Base-by-base conservation (phyloP, 805 yeast species). In the Tetrapisispora namnaoensis region DNA sequence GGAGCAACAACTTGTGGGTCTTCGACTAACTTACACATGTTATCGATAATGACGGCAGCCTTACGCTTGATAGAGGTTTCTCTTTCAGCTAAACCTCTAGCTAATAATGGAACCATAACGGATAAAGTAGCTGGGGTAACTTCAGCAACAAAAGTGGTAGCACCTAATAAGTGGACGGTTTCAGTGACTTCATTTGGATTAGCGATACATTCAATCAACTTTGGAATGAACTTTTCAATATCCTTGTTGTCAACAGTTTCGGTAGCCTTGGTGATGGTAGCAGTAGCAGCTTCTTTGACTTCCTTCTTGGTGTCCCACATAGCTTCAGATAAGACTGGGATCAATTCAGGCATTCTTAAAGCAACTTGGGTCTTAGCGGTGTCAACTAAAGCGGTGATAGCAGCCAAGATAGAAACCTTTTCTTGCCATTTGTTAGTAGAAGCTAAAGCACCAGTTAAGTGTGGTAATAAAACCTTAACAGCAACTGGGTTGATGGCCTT, bases 1-100 rank as follows among this genome's bases (percentile, higher is more conserved):
- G 99, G 99, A 79, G 98, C 99, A 76, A 93, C 95, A 70, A 93
- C 95, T 79, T 93, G 98, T 65, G 99, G 99, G 73, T 93, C 99
- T 72, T 93, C 99, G 78, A 93, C 99, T 75, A 93, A 87, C 78
- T 93, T 93, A 86, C 99, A 93, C 99, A 93, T 93, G 95, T 93
- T 93, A 75, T 93, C 99, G 68, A 91, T 86, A 75, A 93, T 93
- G 71, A 93, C 99, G 63, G 99, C 99, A 69, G 98, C 85, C 81
- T 93, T 93, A 82, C 99, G 90, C 86, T 93, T 93, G 81, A 93
- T 93, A 65, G 97, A 79, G 62, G 99, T 93, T 69, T 93, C 99
- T 82, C 99, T 93, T 81, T 93, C 99, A 69, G 95, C 95, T 71
- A 93, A 82, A 91, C 99, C 99, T 86, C 99, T 91, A 63, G 95